Evolutionary conservation across 1,284 basidiomycete genomes (phyloP), one percentile per base, ranked within the genome.

Genomic region (Rhodotorula sp.): DNA sequence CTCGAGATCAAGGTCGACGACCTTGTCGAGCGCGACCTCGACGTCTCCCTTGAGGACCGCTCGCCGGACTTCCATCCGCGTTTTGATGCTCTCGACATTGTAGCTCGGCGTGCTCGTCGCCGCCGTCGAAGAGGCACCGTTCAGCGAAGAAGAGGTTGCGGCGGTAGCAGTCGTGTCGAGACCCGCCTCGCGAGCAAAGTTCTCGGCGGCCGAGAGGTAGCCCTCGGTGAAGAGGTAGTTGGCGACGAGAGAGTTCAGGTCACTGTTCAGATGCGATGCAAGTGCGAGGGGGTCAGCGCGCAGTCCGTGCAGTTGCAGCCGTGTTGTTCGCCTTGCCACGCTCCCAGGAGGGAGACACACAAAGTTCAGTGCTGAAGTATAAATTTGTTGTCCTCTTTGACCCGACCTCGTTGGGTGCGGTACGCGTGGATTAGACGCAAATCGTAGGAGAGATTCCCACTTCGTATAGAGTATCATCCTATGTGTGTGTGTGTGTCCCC

Each of bases 191-290:
- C 88, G 87, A 72, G 92, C 90, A 80, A 99, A 97, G 80, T 93
- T 90, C 79, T 96, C 91, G 2, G 97, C 96, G 1, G 97, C 94
- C 31, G 92, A 89, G 80, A 95, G 94, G 85, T 96, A 97, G 3
- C 96, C 96, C 81, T 98, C 95, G 68, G 97, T 93, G 74, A 98
- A 91, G 70, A 99, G 89, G 82, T 97, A 99, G 82, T 99, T 93
- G 89, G 97, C 95, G 61, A 99, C 88, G n/a, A 99, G 87, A 7
- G 90, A 87, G 81, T 99, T 97, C 72, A 99, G 84, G 81, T 99
- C 95, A 82, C 96, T 91, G 76, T 69, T 43, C 7, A 31, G 20
- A 48, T 12, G 54, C 59, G 16, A 21, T 10, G 43, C 57, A 58
- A 31, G 58, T 23, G 58, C n/a, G 48, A 18, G 48, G 52, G 70